A percentile compares a stretch with the other conserved stretches of the same genome.
Evolutionary conservation across 176 grass and related monocot species (phyloP).

Genomic region (Sorghum bicolor): Sorghum_bicolor_NCBIv3 NC_012870.2:78639501-78640000

Average conservation of each 20-base stretch:
- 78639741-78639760: neutral
- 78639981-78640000: slow-evolving; percentile 2
- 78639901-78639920: slow-evolving; percentile 99
- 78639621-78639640: slow-evolving; percentile 78
- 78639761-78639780: neutral
- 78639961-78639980: slow-evolving; percentile 8
- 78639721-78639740: slow-evolving; percentile 60
- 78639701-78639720: slow-evolving; percentile 64
- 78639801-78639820: slow-evolving; percentile 17
- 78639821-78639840: slow-evolving; percentile 82
- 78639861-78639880: slow-evolving; percentile 58
- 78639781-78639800: neutral
- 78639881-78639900: slow-evolving; percentile 97
- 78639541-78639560: neutral
- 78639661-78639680: slow-evolving; percentile 84
- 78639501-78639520: neutral
- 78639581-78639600: neutral
- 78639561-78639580: neutral
- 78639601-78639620: neutral
- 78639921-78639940: slow-evolving; percentile 92
- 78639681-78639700: slow-evolving; percentile 89
- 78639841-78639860: slow-evolving; percentile 86
- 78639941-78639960: slow-evolving; percentile 69
- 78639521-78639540: neutral
- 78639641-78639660: slow-evolving; percentile 94